Base-by-base conservation (phyloP, 257 asterid species). In the Anisodus tanguticus region DNA sequence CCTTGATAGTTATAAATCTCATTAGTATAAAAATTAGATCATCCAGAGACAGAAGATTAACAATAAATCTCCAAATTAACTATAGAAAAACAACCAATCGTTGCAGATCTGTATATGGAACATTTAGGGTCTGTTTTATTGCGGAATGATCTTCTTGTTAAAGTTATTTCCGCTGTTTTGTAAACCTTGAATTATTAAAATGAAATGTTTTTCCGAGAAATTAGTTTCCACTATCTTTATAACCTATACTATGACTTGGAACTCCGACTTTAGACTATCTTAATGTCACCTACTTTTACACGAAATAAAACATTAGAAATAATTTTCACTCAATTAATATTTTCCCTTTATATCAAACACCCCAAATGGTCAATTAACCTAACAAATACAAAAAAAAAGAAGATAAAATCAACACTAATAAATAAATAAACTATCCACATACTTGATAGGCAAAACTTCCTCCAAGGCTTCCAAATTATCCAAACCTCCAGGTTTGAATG, bases 381-480 rank as follows among this genome's bases (percentile, higher is more conserved):
- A 16, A 39, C 12, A 69, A 16, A 39, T 9, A 39, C 10, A 67
- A 9, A 17, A 26, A 26, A 17, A 15, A 39, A 3, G 2, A 15
- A 15, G 76, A 6, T 3, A 35, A 67, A 39, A 69, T 69, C 77
- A 41, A 41, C 13, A 69, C 9, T 8, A 9, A 10, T 54, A 11
- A 26, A 10, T 5, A 47, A 72, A 80, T 13, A 53, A 22, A 19
- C 8, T 9, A 86, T 22, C 26, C 0, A 86, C 92, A 51, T 90
- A 90, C 92, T 88, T 90, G 2, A 83, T 62, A 19, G 91, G 92
- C 80, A 90, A 87, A 43, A 82, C 92, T 51, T 86, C 92, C 87
- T 88, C 92, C 7, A 90, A 85, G n/a, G 88, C 87, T 66, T 85
- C 90, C 90, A 90, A 71, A 16, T 83, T 83, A 17, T 86, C 88